phyloP scores from a whole-genome alignment of 176 grass and related monocot genomes.

The Bonia amplexicaulis region DNA sequence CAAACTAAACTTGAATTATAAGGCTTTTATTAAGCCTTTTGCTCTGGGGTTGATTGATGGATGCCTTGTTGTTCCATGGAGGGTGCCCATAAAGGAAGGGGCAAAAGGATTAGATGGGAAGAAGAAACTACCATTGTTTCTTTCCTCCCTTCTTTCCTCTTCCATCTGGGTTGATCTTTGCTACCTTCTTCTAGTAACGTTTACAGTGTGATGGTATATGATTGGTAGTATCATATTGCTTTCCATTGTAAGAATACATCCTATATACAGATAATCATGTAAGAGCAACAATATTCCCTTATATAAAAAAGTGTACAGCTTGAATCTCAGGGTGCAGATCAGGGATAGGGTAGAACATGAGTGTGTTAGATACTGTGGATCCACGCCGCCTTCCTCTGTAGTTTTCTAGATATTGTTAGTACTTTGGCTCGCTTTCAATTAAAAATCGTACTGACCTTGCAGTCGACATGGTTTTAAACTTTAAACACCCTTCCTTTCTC shows the following conservation, averaged over 20 bases:
- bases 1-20: background rate
- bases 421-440: background rate
- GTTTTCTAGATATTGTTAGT: background rate
- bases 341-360: background rate
- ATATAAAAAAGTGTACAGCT: background rate
- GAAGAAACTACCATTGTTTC: background rate
- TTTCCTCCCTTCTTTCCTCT: background rate
- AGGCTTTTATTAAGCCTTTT: background rate
- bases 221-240: background rate
- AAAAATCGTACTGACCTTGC: background rate
- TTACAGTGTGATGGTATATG: background rate
- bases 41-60: background rate
- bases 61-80: conserved; percentile 15
- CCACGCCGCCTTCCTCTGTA: background rate
- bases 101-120: background rate
- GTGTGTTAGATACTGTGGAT: background rate
- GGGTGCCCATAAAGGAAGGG: conserved; percentile 28
- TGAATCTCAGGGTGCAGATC: background rate
- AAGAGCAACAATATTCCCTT: background rate
- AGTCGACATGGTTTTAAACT: background rate
- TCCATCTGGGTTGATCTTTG: background rate
- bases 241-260: background rate
- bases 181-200: background rate
- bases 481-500: background rate
- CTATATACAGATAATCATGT: background rate